phyloP scores from a whole-genome alignment of 108 stramenopile species.

The Cyclostephanos invisitatus region DNA sequence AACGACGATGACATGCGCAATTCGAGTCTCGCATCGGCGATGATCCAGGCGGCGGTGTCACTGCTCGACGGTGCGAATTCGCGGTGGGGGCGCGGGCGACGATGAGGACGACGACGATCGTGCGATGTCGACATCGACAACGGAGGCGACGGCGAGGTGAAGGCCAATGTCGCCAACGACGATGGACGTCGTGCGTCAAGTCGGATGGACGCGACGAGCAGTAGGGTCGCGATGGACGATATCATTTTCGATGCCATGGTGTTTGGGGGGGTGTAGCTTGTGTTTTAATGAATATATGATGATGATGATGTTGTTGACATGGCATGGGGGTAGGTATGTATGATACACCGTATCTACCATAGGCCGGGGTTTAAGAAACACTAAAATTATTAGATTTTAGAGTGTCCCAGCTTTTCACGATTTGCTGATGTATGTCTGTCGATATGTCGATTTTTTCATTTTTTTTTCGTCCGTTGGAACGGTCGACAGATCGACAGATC shows the following conservation, averaged over 20 bases:
- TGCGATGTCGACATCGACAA: neutral
- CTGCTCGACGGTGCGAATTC: neutral
- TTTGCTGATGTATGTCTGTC: too few relatives aligned
- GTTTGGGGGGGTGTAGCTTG: too few relatives aligned
- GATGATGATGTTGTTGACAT: too few relatives aligned
- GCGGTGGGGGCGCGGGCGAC: neutral
- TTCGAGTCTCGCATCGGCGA: neutral
- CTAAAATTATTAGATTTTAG: too few relatives aligned
- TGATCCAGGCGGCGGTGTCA: neutral
- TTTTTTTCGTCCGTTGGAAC: too few relatives aligned
- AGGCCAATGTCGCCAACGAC: neutral
- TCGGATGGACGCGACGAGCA: neutral
- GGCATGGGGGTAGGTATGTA: too few relatives aligned
- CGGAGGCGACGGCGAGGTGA: neutral
- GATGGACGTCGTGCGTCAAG: neutral
- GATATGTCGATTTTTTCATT: too few relatives aligned
- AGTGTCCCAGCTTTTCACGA: too few relatives aligned
- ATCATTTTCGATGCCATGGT: conserved; percentile 5
- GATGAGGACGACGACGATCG: neutral
- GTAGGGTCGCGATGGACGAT: neutral
- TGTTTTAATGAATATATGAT: too few relatives aligned
- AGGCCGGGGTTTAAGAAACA: too few relatives aligned
- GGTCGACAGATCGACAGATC: too few relatives aligned
- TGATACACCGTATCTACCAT: too few relatives aligned
- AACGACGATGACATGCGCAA: neutral